phyloP scores from a whole-genome alignment of 371 early-diverging fungal species.

The Capillidium rhysosporum region DNA sequence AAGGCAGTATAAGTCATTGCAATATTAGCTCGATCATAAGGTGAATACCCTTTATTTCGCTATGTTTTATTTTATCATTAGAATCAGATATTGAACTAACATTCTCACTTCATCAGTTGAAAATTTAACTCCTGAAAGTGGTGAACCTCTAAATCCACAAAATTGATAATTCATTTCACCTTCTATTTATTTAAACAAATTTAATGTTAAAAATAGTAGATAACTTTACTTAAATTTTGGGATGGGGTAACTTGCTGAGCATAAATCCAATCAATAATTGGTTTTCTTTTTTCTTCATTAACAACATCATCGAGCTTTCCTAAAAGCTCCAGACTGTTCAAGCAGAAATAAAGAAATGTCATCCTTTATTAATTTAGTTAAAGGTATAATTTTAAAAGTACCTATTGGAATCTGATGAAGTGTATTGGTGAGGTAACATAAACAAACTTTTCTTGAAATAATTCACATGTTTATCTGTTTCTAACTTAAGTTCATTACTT shows the following conservation, averaged over 20 bases:
- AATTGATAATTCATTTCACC: slow-evolving; percentile 1
- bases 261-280: slow-evolving; percentile 93
- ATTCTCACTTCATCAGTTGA: slow-evolving; percentile 16
- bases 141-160: slow-evolving; percentile 44
- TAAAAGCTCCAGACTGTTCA: slow-evolving; percentile 61
- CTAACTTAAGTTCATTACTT: not conserved
- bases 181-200: not conserved
- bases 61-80: not conserved
- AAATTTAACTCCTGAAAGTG: slow-evolving; percentile 41
- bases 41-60: slow-evolving; percentile 14
- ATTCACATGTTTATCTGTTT: slow-evolving; percentile 25
- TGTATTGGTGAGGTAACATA: slow-evolving; percentile 53
- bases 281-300: slow-evolving; percentile 23
- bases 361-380: slow-evolving; percentile 25
- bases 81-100: not conserved
- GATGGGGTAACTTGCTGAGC: slow-evolving; percentile 56
- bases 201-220: not conserved
- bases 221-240: slow-evolving; percentile 9
- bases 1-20: slow-evolving; percentile 90
- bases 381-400: slow-evolving; percentile 10
- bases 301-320: slow-evolving; percentile 33
- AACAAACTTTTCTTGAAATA: slow-evolving; percentile 52
- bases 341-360: slow-evolving; percentile 64
- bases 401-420: slow-evolving; percentile 59
- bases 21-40: slow-evolving; percentile 45